A percentile compares a stretch with the other conserved stretches of the same genome.
Conservation (phyloP, 1,139 yeast genomes). For the Yamadazyma pseudoaaseri region DNA sequence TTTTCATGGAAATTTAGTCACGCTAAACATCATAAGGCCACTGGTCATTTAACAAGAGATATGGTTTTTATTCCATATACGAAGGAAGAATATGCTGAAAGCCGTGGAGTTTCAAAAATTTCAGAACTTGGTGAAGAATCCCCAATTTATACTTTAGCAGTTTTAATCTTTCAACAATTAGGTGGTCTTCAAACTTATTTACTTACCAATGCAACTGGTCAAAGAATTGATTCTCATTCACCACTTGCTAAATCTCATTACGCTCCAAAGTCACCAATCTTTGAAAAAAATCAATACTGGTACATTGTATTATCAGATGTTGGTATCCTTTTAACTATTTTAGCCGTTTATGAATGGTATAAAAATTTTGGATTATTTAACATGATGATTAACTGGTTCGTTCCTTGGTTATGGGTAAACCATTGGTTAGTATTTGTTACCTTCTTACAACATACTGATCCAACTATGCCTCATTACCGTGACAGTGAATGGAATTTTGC, state of each 20-base stretch:
- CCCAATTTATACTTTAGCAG: constrained; percentile 59
- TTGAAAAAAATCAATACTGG: constrained; percentile 69
- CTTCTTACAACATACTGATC: constrained; percentile 81
- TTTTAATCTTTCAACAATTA: constrained; percentile 65
- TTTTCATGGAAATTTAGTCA: constrained; percentile 85
- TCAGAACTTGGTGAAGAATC: constrained; percentile 71
- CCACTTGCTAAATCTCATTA: constrained; percentile 55
- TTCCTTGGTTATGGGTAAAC: constrained; percentile 80
- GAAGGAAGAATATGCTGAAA: constrained; percentile 50
- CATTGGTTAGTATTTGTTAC: constrained; percentile 90
- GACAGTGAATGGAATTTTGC: constrained; percentile 80
- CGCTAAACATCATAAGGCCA: constrained; percentile 84
- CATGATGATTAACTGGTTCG: constrained; percentile 66
- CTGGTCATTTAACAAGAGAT: constrained; percentile 78
- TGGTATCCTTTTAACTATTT: constrained; percentile 57
- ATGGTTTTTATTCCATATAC: constrained; percentile 81
- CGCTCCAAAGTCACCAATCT: constrained; percentile 70
- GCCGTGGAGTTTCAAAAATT: constrained; percentile 39
- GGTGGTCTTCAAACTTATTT: constrained; percentile 75
- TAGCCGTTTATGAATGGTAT: constrained; percentile 55
- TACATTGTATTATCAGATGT: constrained; percentile 69
- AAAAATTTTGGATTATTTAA: constrained; percentile 61
- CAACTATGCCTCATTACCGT: constrained; percentile 76
- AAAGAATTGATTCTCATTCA: constrained; percentile 54
- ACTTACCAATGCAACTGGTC: constrained; percentile 75